Conservation (phyloP, 78 protist species). For the Neovahlkampfia damariscottae region DNA sequence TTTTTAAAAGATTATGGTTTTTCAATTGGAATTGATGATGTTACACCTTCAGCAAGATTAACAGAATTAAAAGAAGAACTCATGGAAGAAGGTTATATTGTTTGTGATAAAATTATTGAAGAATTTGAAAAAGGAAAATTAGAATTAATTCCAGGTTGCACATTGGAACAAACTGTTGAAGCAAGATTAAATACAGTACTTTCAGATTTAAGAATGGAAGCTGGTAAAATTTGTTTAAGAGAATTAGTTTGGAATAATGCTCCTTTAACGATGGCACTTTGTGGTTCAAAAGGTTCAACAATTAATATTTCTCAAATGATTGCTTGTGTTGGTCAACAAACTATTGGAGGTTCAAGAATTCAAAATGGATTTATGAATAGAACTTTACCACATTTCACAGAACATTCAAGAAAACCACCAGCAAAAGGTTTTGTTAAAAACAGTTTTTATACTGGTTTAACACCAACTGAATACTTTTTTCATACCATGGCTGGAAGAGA, state of each 20-base stretch:
- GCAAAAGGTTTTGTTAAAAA: conserved; percentile 95
- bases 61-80: conserved; percentile 42
- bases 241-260: conserved; percentile 68
- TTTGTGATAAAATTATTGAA: neutral
- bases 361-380: conserved; percentile 93
- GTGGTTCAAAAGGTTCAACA: conserved; percentile 95
- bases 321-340: conserved; percentile 96
- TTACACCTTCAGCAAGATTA: conserved; percentile 62
- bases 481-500: conserved; percentile 99
- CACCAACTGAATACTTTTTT: conserved; percentile 95
- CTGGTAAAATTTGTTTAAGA: conserved; percentile 76
- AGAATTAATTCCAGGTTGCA: conserved; percentile 73
- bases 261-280: conserved; percentile 96
- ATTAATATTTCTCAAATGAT: conserved; percentile 98
- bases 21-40: conserved; percentile 94
- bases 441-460: conserved; percentile 91
- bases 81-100: conserved; percentile 38
- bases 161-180: conserved; percentile 68
- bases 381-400: conserved; percentile 92
- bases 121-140: conserved; percentile 48
- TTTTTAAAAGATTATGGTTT: conserved; percentile 74
- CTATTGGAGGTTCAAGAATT: conserved; percentile 86
- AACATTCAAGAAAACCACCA: conserved; percentile 33
- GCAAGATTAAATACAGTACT: conserved; percentile 63
- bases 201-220: conserved; percentile 76